A percentile compares a stretch with the other conserved stretches of the same genome.
Evolutionary conservation across 2,329 filamentous ascomycete species (phyloP).

Genomic region (Penicillium sp.): DNA sequence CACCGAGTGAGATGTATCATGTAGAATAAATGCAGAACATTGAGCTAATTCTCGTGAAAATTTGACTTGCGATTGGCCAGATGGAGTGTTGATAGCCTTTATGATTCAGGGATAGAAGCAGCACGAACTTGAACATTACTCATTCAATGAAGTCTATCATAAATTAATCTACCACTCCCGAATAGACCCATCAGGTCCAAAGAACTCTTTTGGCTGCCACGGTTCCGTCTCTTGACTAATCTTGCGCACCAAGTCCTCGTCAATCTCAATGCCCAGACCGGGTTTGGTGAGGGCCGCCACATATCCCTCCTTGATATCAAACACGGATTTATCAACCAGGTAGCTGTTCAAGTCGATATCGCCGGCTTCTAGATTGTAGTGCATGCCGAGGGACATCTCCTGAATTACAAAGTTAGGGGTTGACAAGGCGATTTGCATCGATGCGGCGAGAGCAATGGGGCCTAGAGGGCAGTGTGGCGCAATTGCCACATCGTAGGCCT

Average conservation of each 20-base stretch:
- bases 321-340: conserved; percentile 68
- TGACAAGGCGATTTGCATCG: conserved; percentile 67
- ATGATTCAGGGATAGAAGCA: too few species aligned
- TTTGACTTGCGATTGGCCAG: too few species aligned
- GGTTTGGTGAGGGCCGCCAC: conserved; percentile 66
- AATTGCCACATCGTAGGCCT: conserved; percentile 74
- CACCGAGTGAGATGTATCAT: background rate
- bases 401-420: conserved; percentile 75
- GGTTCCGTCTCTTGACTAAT: conserved; percentile 64
- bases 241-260: conserved; percentile 70
- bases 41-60: background rate
- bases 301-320: conserved; percentile 69
- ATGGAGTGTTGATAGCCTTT: background rate
- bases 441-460: conserved; percentile 74
- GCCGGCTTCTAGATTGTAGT: conserved; percentile 71
- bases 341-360: conserved; percentile 72
- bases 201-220: conserved; percentile 71
- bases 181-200: conserved; percentile 69
- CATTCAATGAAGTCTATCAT: background rate
- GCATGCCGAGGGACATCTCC: conserved; percentile 80
- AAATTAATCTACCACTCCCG: conserved; percentile 65
- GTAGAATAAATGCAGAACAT: too few species aligned
- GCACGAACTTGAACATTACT: background rate
- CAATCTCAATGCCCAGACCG: conserved; percentile 72
- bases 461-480: conserved; percentile 77